These are phyloP conservation scores for Pleurotus pulmonarius DNA, from an alignment of 768 basidiomycete species.

Conservation along the genomic window DNA sequence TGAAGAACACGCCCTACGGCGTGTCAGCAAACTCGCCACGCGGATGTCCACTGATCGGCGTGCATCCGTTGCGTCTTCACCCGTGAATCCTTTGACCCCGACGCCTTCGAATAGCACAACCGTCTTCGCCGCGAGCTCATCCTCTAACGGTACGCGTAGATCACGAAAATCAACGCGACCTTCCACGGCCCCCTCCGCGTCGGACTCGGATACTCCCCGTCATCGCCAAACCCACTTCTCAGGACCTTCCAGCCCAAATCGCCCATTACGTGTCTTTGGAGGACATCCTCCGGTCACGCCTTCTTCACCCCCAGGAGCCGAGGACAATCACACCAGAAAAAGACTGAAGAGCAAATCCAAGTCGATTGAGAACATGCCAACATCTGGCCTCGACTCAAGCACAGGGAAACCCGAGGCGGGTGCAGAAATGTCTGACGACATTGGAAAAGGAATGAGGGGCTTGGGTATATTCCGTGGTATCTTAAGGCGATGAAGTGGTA, in stretches of 20 bases:
- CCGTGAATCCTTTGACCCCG: conserved; percentile 10
- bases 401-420: conserved; percentile 4
- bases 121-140: conserved; percentile 11
- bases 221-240: conserved; percentile 9
- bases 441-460: conserved; percentile 35
- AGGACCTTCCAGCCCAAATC: conserved; percentile 3
- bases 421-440: conserved; percentile 32
- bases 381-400: conserved; percentile 13
- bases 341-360: conserved; percentile 44
- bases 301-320: conserved; percentile 11
- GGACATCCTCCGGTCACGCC: conserved; percentile 14
- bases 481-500: conserved; percentile 11
- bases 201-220: conserved; percentile 20
- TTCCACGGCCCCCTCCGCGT: conserved; percentile 44
- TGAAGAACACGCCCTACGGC: conserved; percentile 63
- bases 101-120: conserved; percentile 11
- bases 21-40: conserved; percentile 60
- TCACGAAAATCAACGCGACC: conserved; percentile 32
- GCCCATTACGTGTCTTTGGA: conserved; percentile 12
- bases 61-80: conserved; percentile 8
- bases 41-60: conserved; percentile 28
- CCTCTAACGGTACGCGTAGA: conserved; percentile 9
- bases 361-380: conserved; percentile 55
- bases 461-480: conserved; percentile 35
- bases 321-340: conserved; percentile 12